Evolutionary conservation across 768 basidiomycete species (phyloP), one percentile per base, ranked within the genome.

Genomic region (Leccinum arenicola): DNA sequence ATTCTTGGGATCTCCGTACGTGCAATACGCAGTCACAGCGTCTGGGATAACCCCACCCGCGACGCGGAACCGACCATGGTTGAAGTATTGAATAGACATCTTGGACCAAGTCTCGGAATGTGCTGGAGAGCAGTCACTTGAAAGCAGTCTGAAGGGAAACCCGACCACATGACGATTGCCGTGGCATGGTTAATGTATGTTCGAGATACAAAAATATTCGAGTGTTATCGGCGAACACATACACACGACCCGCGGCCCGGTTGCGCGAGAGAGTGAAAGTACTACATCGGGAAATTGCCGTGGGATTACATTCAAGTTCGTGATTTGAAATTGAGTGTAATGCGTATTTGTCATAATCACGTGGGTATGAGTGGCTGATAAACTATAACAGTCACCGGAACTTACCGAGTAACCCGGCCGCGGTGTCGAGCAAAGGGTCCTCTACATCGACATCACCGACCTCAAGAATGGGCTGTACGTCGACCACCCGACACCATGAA

Each of bases 401-500:
- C 65, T 72, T 64, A 69, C 76, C 73, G 70, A 49, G 12, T 55
- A 29, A 10, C 51, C 52, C 61, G 64, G 58, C 55, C 12, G 48
- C 40, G 1, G 19, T n/a, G 52, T 64, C 29, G 1, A 36, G 31
- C 6, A 4, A 55, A 57, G 54, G 56, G 66, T 61, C 58, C 60
- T 56, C 73, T 71, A 1, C 73, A 78, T 73, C 79, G 77, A 80
- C 80, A 74, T 71, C 68, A 69, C 76, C 79, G 78, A 80, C 84
- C 72, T 76, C 81, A 80, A 87, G 79, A 81, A 91, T 91, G 89
- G 89, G 89, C 84, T 91, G 89, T 89, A 84, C 69, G 89, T 88
- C 69, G 72, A 58, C 51, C 55, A 58, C 60, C 59, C 60, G 60
- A 57, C 48, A n/a, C 52, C 19, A 38, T 21, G 19, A 27, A 33